phyloP scores from a whole-genome alignment of 345 rosid species.

The Microthlaspi erraticum region DNA sequence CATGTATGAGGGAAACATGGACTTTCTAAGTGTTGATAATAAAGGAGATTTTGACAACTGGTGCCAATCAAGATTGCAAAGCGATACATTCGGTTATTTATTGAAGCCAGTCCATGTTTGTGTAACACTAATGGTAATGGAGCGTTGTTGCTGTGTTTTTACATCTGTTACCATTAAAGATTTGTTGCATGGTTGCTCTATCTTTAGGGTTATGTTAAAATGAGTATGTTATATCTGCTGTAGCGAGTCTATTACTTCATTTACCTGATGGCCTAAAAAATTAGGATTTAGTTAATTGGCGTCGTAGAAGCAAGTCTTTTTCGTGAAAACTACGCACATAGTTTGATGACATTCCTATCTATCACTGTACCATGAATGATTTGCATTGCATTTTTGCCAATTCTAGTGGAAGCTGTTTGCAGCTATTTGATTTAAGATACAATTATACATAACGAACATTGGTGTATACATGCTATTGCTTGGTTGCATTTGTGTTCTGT shows the following conservation, averaged over 20 bases:
- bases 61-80: slow-evolving; percentile 51
- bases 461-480: slow-evolving; percentile 23
- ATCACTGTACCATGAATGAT: slow-evolving; percentile 23
- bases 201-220: slow-evolving; percentile 25
- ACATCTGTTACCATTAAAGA: slow-evolving; percentile 21
- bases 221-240: slow-evolving; percentile 23
- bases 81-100: slow-evolving; percentile 53
- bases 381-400: slow-evolving; percentile 15
- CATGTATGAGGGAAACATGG: slow-evolving; percentile 48
- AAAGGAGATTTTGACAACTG: slow-evolving; percentile 46
- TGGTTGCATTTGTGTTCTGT: slow-evolving; percentile 26
- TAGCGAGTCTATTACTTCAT: slow-evolving; percentile 20
- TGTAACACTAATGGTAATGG: slow-evolving; percentile 66
- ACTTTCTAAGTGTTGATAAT: slow-evolving; percentile 47
- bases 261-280: slow-evolving; percentile 17
- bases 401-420: not conserved
- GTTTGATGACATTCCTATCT: slow-evolving; percentile 14
- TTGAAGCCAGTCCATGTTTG: slow-evolving; percentile 65
- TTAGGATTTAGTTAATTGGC: not conserved
- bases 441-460: not conserved
- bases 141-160: slow-evolving; percentile 24
- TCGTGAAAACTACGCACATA: slow-evolving; percentile 18
- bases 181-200: slow-evolving; percentile 35
- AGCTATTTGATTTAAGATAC: slow-evolving; percentile 5
- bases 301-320: slow-evolving; percentile 21